phyloP scores from a whole-genome alignment of 139 green algal genomes.

The Chlorella sp. region DNA sequence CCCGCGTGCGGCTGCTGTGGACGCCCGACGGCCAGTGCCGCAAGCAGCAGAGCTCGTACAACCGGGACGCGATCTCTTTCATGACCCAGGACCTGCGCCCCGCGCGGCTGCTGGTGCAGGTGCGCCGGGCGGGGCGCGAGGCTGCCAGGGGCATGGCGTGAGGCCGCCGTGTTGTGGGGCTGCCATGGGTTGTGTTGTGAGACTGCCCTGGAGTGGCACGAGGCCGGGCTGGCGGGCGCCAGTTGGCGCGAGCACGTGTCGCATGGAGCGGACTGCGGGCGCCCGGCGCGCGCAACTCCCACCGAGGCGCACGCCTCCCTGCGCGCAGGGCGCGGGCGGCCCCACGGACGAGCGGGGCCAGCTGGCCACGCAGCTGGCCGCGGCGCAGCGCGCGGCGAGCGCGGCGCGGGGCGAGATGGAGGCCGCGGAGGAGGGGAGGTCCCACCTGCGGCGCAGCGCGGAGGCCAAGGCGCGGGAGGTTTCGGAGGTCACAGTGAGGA shows the following conservation, averaged over 20 bases:
- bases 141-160: no score
- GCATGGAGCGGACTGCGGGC: no score
- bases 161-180: no score
- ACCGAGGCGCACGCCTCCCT: no score
- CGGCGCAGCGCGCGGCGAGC: no score
- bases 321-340: no score
- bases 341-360: neutral
- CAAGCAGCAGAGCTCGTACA: slow-evolving; percentile 43
- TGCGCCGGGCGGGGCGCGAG: no score
- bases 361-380: neutral
- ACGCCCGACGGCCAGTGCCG: slow-evolving; percentile 24
- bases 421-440: neutral
- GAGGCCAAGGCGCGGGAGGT: neutral
- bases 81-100: slow-evolving; percentile 15
- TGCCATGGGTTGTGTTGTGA: no score
- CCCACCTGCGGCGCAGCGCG: neutral
- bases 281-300: no score
- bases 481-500: neutral
- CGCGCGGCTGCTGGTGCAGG: slow-evolving; percentile 21
- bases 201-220: no score
- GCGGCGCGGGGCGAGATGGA: neutral
- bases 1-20: slow-evolving; percentile 22
- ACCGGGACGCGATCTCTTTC: slow-evolving; percentile 26
- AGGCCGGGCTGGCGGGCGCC: no score
- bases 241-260: no score